phyloP scores from a whole-genome alignment of 768 basidiomycete genomes.

The Russula lepida region DNA sequence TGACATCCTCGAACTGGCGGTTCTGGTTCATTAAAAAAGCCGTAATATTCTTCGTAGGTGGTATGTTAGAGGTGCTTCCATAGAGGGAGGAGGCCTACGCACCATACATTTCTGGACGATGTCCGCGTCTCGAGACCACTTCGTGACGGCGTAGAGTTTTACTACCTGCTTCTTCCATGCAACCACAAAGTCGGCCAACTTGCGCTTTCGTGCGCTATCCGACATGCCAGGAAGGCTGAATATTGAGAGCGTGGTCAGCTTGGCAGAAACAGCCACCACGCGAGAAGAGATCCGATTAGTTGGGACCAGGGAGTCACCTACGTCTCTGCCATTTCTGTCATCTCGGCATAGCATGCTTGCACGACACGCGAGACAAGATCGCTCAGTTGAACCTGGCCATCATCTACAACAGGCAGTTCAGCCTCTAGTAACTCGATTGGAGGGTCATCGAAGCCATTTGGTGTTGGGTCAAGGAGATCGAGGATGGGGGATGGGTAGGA shows the following conservation, averaged over 20 bases:
- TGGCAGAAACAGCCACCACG: neutral
- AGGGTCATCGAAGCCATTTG: constrained; percentile 33
- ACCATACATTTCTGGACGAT: constrained; percentile 87
- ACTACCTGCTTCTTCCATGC: constrained; percentile 84
- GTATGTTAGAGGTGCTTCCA: neutral
- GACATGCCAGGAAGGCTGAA: constrained; percentile 49
- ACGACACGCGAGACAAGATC: constrained; percentile 69
- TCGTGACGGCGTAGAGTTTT: constrained; percentile 77
- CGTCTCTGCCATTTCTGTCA: constrained; percentile 83
- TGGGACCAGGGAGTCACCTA: constrained; percentile 33
- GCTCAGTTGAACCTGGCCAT: constrained; percentile 66
- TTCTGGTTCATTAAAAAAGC: constrained; percentile 83
- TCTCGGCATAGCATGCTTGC: constrained; percentile 74
- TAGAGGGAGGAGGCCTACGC: constrained; percentile 7
- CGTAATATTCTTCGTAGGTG: constrained; percentile 59
- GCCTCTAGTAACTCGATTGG: constrained; percentile 52
- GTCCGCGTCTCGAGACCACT: constrained; percentile 81
- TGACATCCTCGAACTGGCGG: constrained; percentile 67
- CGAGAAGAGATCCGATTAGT: neutral
- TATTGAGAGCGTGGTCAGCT: constrained; percentile 27
- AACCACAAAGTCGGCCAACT: constrained; percentile 84
- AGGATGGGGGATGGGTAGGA: constrained; percentile 13
- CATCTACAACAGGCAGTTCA: constrained; percentile 64
- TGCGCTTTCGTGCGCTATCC: constrained; percentile 69
- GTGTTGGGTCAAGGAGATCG: constrained; percentile 6